Percentiles rank a stretch among this genome's conserved stretches.
Evolutionary conservation across 305 asterid genomes (phyloP).

Genomic region (Galium porrigens): DNA sequence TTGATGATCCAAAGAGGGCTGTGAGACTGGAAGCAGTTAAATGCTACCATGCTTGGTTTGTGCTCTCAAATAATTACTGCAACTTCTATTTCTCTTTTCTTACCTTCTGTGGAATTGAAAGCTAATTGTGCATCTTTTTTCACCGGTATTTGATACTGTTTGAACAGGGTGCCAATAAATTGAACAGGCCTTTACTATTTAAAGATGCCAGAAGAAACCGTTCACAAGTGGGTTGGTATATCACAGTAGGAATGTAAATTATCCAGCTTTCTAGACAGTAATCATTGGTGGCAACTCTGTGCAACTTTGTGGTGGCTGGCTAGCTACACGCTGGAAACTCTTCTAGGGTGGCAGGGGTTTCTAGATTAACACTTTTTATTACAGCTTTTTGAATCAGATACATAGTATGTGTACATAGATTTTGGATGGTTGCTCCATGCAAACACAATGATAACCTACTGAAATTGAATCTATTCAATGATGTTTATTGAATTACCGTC

Average conservation of each 20-base stretch:
- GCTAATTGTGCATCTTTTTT: slow-evolving; percentile 6
- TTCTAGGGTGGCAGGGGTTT: neutral
- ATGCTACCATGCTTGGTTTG: slow-evolving; percentile 74
- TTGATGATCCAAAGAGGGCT: slow-evolving; percentile 72
- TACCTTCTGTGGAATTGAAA: slow-evolving; percentile 6
- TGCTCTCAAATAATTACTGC: slow-evolving; percentile 8
- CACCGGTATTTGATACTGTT: slow-evolving; percentile 11
- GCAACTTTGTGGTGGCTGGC: neutral
- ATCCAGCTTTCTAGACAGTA: neutral
- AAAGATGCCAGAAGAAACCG: slow-evolving; percentile 3
- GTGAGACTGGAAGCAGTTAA: slow-evolving; percentile 83
- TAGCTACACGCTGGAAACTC: neutral
- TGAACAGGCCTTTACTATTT: slow-evolving; percentile 36
- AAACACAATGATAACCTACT: neutral
- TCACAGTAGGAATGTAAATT: too few species aligned
- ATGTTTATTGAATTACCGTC: neutral
- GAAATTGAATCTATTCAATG: neutral
- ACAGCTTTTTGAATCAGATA: neutral
- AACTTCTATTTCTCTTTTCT: neutral
- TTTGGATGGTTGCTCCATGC: neutral
- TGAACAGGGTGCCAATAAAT: slow-evolving; percentile 46
- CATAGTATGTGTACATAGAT: neutral
- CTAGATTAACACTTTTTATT: neutral
- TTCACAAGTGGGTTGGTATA: neutral
- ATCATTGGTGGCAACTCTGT: neutral